A percentile compares a stretch with the other conserved stretches of the same genome.
Conservation (phyloP, 768 basidiomycete species). For the Lentinula sp. region DNA sequence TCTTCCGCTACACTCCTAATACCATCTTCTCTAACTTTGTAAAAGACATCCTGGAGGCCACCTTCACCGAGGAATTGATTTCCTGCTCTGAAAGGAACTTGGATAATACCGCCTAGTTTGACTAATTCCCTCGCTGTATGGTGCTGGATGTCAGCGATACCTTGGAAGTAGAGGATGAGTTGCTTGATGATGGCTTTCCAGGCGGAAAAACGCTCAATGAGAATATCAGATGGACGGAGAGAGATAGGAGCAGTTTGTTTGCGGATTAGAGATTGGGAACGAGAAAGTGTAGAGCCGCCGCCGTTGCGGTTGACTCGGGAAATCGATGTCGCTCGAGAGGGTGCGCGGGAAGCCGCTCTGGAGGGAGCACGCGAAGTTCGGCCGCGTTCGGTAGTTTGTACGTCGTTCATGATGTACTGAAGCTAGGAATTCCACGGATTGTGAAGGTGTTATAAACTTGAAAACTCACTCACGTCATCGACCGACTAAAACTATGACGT, state of each 20-base stretch:
- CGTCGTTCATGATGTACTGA: no score
- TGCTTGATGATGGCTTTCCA: conserved; percentile 98
- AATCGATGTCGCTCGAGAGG: conserved; percentile 68
- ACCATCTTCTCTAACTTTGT: conserved; percentile 80
- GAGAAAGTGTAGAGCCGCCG: conserved; percentile 62
- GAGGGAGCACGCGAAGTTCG: background rate
- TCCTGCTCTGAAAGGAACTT: conserved; percentile 92
- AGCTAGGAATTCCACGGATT: no score
- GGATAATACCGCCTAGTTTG: conserved; percentile 91
- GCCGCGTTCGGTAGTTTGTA: background rate
- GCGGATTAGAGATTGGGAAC: conserved; percentile 86
- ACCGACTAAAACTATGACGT: no score
- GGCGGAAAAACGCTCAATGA: conserved; percentile 89
- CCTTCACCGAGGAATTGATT: conserved; percentile 99
- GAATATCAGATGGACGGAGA: conserved; percentile 88
- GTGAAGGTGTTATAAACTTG: no score
- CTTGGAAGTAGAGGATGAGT: conserved; percentile 87
- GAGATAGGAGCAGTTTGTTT: conserved; percentile 90
- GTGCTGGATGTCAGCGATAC: conserved; percentile 82
- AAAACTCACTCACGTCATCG: no score
- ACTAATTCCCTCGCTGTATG: conserved; percentile 91
- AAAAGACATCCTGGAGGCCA: conserved; percentile 94
- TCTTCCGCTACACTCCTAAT: conserved; percentile 92
- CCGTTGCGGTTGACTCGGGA: conserved; percentile 55
- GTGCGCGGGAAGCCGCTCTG: conserved; percentile 19